Base-by-base conservation (phyloP, 2,329 filamentous ascomycete species). In the Verticillium nonalfalfae region DNA sequence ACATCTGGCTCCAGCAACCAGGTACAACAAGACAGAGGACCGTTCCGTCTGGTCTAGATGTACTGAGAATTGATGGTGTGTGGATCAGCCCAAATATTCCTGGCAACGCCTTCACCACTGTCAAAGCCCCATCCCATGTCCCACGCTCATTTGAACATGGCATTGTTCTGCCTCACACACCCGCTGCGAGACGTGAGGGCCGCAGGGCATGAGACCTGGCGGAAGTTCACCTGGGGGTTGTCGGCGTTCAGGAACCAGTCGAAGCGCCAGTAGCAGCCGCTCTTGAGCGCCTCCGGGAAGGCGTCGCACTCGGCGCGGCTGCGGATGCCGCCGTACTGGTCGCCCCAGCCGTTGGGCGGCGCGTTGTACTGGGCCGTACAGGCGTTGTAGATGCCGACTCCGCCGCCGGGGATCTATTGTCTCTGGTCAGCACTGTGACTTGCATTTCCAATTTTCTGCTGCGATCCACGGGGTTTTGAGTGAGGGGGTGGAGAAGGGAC, bases 201-300 rank as follows among this genome's bases (percentile, higher is more conserved):
- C 39, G 76, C 71, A 14, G 83, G 84, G 71, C 84, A 86, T 64
- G 79, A 75, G 13, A 88, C 83, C 71, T 83, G 77, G 71, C 78
- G 74, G 72, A 84, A 87, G 60, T 72, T 75, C 60, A 87, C 80
- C 34, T 67, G 68, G 7, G 84, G 84, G 73, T 86, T 87, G 69
- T 86, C 81, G 57, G 83, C 79, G 64, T 80, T 80, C 65, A 76
- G 68, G 73, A 87, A 86, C 84, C 84, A 88, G 75, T 87, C 82
- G 68, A 87, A 88, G 63, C 85, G 82, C 82, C 85, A 88, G 70
- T 81, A 75, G 74, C 85, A 88, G 9, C 85, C 85, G 10, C 73
- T 75, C 75, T 84, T 81, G 59, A 88, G 76, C 40, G 77, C 74
- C 40, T 69, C 73, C 0, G 85, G 85, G 73, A 85, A 82, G 59